Conservation (phyloP, 2,329 filamentous ascomycete species). For the Fusarium penzigii region DNA sequence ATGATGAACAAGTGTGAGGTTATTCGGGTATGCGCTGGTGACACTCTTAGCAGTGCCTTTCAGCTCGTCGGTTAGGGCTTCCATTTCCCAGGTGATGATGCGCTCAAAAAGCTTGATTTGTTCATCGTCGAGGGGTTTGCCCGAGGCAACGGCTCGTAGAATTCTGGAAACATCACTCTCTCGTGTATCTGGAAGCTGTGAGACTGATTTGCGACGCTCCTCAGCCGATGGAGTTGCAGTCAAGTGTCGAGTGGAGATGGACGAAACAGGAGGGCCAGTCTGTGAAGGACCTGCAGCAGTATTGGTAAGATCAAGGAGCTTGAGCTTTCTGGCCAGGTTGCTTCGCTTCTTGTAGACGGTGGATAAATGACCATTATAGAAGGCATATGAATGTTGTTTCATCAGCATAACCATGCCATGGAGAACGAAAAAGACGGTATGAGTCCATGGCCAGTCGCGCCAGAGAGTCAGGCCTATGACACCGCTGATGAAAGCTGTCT, state of each 20-base stretch:
- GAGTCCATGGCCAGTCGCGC: conserved; percentile 81
- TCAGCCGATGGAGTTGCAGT: conserved; percentile 41
- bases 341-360: conserved; percentile 55
- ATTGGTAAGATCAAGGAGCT: conserved; percentile 57
- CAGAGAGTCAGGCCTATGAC: conserved; percentile 67
- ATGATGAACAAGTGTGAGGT: conserved; percentile 65
- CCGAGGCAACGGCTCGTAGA: conserved; percentile 61
- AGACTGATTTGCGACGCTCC: conserved; percentile 45
- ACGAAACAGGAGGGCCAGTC: conserved; percentile 42
- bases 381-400: conserved; percentile 81
- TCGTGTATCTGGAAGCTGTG: conserved; percentile 37
- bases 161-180: conserved; percentile 59
- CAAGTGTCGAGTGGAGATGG: conserved; percentile 49
- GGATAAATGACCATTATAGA: conserved; percentile 75
- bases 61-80: conserved; percentile 64
- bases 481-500: conserved; percentile 61
- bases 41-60: conserved; percentile 58
- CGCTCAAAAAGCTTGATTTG: conserved; percentile 65
- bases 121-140: conserved; percentile 58
- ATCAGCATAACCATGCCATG: conserved; percentile 76
- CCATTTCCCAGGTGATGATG: conserved; percentile 69
- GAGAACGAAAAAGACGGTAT: conserved; percentile 75
- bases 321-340: conserved; percentile 49
- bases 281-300: conserved; percentile 45
- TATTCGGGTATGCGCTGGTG: conserved; percentile 63